Base-by-base conservation (phyloP, 1,284 basidiomycete genomes). In the Schizopora paradoxa region DNA sequence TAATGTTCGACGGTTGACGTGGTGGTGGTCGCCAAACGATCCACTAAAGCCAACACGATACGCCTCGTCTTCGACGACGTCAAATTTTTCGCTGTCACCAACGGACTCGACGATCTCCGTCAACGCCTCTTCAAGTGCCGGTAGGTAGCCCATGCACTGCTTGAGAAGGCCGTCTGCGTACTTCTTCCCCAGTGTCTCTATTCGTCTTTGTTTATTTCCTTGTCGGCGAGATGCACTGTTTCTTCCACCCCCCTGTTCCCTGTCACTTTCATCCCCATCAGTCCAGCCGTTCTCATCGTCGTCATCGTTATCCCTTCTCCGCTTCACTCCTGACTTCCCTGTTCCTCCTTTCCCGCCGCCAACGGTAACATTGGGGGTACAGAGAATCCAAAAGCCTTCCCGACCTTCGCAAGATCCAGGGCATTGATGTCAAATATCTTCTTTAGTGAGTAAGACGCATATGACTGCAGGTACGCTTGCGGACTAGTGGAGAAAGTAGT, bases 1-100 rank as follows among this genome's bases (percentile, higher is more conserved):
- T 28, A 99, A 77, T 7, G 92, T 95, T 6, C 96, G 77, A 33
- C 96, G 96, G 65, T 89, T 98, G 66, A 95, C 90, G 65, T 98
- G 93, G 64, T 99, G 91, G 66, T 98, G n/a, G 66, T 98, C 94
- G 38, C 96, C 96, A 64, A 99, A 99, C n/a, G 91, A 95, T 45
- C 96, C 96, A 54, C 89, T 86, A 63, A 99, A 81, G n/a, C 95
- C 96, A 49, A 97, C 76, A 56, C 88, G 86, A 65, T 82, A 92
- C 52, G 73, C 79, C 62, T 87, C 93, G 51, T 77, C 79, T 29
- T 79, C 71, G 49, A 92, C 81, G 41, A 89, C 82, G 42, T 90
- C 82, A 66, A 93, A 85, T 69, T 96, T 95, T 41, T 85, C 76
- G 5, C 75, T 68, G 63, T 94, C 87, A 58, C 86, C 79, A 4